Percentiles rank a stretch among this genome's conserved stretches.
Evolutionary conservation across 768 basidiomycete genomes (phyloP).

Genomic region (Phanerochaete sordida): DNA sequence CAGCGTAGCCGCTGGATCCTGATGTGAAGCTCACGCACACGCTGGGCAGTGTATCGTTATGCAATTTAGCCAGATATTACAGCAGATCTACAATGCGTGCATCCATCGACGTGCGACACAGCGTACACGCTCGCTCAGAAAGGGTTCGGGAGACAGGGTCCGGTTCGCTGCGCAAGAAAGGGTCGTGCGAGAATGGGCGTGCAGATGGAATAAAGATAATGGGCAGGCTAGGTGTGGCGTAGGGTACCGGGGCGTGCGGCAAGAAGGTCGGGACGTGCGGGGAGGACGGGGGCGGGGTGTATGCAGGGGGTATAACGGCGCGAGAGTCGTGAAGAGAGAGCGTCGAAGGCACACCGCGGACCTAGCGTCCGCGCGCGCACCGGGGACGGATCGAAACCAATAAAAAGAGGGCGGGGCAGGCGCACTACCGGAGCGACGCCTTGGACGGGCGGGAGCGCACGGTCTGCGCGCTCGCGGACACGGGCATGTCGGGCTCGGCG

Average conservation of each 20-base stretch:
- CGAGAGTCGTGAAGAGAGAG: not conserved
- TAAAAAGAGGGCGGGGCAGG: not conserved
- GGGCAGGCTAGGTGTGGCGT: not conserved
- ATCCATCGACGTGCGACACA: not conserved
- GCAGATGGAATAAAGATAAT: not conserved
- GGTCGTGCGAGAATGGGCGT: not conserved
- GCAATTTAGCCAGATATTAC: not conserved
- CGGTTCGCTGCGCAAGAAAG: not conserved
- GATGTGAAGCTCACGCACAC: no score
- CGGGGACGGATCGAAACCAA: no score
- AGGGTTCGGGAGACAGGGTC: not conserved
- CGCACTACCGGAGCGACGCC: not conserved
- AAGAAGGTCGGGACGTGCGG: not conserved
- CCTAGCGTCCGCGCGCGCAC: slow-evolving; percentile 3
- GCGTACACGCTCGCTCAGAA: no score
- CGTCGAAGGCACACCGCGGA: not conserved
- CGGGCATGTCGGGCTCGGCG: slow-evolving; percentile 1
- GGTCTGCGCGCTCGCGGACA: not conserved
- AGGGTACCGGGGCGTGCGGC: not conserved
- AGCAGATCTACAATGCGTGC: not conserved
- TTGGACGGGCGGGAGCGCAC: not conserved
- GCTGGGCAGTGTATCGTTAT: no score
- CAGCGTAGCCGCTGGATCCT: no score
- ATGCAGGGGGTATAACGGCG: not conserved
- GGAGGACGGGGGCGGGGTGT: not conserved